Evolutionary conservation across 345 rosid genomes (phyloP), one percentile per base, ranked within the genome.

Genomic region (Populus deltoides): DNA sequence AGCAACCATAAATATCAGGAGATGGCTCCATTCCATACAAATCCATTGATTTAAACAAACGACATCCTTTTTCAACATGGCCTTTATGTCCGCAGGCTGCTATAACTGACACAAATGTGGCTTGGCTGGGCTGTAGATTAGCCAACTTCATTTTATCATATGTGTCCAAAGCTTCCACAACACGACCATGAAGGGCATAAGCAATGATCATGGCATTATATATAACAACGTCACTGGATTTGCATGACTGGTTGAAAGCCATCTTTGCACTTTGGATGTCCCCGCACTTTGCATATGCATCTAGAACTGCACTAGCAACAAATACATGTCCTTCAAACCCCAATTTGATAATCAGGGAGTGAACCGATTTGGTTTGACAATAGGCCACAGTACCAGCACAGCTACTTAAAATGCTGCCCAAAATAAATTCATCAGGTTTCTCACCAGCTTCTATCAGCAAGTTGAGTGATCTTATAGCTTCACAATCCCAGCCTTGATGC

Each of bases 221-320:
- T n/a, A 84, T 47, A 55, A 86, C 66, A 74, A 80, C 81, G 49
- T 86, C 89, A 63, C 41, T 71, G 33, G 41, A 66, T 33, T 75
- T 57, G 67, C 17, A 74, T 49, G 83, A 82, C 39, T 76, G 81
- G 55, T 81, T 70, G 35, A 86, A 86, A 68, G 79, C 83, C 69
- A 77, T 70, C 53, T 75, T 68, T 63, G 89, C 86, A 68, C 78
- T 70, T 49, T 68, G 31, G 35, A 86, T 81, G 73, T 84, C 84
- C 35, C 89, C 86, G 8, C 86, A 82, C 75, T 86, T 84, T 71
- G 87, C 81, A 80, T 86, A 84, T 59, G 89, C 89, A 81, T 86
- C 87, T 63, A 86, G 77, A 33, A 81, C 67, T 70, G 87, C 83
- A 82, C 87, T 84, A 35, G 78, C 78, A 57, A 80, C 77, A 36